A percentile compares a stretch with the other conserved stretches of the same genome.
phyloP scores from a whole-genome alignment of 495 filamentous ascomycete genomes.

The Evansstolkia leycettana region DNA sequence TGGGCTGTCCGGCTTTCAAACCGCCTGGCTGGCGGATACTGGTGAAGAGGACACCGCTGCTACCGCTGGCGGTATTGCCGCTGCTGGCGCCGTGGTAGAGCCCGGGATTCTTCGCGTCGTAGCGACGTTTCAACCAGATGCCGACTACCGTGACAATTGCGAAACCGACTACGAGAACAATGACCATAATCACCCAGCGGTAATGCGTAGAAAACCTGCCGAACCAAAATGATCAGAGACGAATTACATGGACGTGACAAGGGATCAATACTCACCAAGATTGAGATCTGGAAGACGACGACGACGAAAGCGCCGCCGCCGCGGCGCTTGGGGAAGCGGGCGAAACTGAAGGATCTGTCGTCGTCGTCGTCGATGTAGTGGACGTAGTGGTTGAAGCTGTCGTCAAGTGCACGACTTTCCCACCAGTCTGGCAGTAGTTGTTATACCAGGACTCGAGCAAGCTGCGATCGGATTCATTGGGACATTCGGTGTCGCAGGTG shows the following conservation, averaged over 20 bases:
- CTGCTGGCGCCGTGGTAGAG: conserved; percentile 19
- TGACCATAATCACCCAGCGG: conserved; percentile 42
- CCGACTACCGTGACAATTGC: conserved; percentile 19
- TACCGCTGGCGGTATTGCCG: not conserved
- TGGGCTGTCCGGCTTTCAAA: not conserved
- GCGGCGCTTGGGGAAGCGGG: no score
- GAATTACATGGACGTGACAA: not conserved
- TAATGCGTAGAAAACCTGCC: conserved; percentile 39
- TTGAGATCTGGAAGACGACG: no score
- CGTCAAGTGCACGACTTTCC: conserved; percentile 1
- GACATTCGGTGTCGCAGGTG: conserved; percentile 26
- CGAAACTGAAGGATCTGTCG: no score
- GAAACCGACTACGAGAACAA: conserved; percentile 38
- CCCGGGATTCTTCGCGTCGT: conserved; percentile 29
- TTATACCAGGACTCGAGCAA: conserved; percentile 39
- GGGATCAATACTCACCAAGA: not conserved
- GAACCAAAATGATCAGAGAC: not conserved
- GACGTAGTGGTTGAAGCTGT: conserved; percentile 6
- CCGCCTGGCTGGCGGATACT: not conserved
- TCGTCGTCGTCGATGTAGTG: conserved; percentile 1
- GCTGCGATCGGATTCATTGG: conserved; percentile 20
- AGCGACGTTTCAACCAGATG: conserved; percentile 35
- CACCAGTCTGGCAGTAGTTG: conserved; percentile 24
- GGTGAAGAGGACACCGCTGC: not conserved
- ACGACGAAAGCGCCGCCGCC: no score